phyloP scores from a whole-genome alignment of 371 early-diverging fungal species.

The Lichtheimia corymbifera region DNA sequence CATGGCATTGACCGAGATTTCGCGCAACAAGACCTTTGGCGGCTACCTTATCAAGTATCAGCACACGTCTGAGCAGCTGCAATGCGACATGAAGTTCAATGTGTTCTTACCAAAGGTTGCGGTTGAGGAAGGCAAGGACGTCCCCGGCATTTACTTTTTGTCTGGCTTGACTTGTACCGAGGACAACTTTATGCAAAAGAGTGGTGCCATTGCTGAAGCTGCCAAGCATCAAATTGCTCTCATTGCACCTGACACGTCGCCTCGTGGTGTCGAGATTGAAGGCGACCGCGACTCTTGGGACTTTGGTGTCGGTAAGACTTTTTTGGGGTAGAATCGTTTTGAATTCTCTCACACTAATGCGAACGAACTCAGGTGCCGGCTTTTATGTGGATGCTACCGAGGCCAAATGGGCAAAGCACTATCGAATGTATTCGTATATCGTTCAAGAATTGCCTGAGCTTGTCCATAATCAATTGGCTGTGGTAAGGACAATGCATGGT shows the following conservation, averaged over 20 bases:
- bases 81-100: conserved; percentile 78
- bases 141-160: conserved; percentile 71
- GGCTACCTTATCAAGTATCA: conserved; percentile 74
- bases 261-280: conserved; percentile 62
- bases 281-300: conserved; percentile 57
- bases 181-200: conserved; percentile 87
- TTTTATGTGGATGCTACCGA: conserved; percentile 84
- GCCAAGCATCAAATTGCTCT: conserved; percentile 71
- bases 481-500: conserved; percentile 62
- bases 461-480: conserved; percentile 54
- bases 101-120: conserved; percentile 72
- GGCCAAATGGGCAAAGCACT: conserved; percentile 71
- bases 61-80: conserved; percentile 63
- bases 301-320: conserved; percentile 42
- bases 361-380: conserved; percentile 55
- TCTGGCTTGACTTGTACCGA: conserved; percentile 81
- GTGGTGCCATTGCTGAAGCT: conserved; percentile 73
- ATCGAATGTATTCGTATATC: conserved; percentile 87
- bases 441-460: conserved; percentile 70
- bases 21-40: conserved; percentile 60
- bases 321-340: too few relatives aligned
- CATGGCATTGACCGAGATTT: conserved; percentile 17
- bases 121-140: conserved; percentile 26
- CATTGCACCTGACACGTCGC: conserved; percentile 88
- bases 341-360: neutral